A percentile compares a stretch with the other conserved stretches of the same genome.
Conservation (phyloP, 306 rosid genomes). For the Quercus alba region DNA sequence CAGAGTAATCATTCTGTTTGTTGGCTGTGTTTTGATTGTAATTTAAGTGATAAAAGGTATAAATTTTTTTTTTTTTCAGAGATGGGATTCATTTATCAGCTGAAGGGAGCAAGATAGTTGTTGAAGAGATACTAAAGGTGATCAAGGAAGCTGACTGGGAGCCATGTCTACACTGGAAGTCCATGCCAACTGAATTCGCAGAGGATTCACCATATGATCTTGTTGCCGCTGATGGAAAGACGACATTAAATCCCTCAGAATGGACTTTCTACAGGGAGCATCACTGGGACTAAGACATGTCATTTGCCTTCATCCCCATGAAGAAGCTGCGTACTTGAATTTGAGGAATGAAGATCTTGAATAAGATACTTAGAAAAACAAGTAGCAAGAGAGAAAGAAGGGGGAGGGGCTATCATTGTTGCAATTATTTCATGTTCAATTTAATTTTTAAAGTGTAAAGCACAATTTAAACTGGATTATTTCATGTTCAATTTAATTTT, state of each 20-base stretch:
- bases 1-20: too few species aligned
- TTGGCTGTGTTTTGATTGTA: too few species aligned
- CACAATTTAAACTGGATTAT: too few species aligned
- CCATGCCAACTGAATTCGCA: conserved; percentile 69
- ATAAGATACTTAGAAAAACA: background rate
- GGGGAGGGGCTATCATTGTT: too few species aligned
- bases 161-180: conserved; percentile 83
- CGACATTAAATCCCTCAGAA: conserved; percentile 72
- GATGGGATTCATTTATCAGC: conserved; percentile 89
- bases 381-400: background rate
- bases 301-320: background rate
- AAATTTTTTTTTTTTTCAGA: conserved; percentile 5
- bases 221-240: conserved; percentile 75
- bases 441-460: too few species aligned
- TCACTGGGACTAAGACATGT: conserved; percentile 61
- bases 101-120: conserved; percentile 88
- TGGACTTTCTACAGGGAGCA: conserved; percentile 77
- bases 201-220: conserved; percentile 86
- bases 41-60: too few species aligned
- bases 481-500: background rate
- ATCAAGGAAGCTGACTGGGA: conserved; percentile 87
- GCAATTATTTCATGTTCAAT: too few species aligned
- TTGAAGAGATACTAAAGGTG: conserved; percentile 68
- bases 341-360: background rate
- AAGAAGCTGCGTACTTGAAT: background rate